Percentiles rank a stretch among this genome's conserved stretches.
Conservation (phyloP, 2,329 filamentous ascomycete genomes). For the Talaromyces sp. region DNA sequence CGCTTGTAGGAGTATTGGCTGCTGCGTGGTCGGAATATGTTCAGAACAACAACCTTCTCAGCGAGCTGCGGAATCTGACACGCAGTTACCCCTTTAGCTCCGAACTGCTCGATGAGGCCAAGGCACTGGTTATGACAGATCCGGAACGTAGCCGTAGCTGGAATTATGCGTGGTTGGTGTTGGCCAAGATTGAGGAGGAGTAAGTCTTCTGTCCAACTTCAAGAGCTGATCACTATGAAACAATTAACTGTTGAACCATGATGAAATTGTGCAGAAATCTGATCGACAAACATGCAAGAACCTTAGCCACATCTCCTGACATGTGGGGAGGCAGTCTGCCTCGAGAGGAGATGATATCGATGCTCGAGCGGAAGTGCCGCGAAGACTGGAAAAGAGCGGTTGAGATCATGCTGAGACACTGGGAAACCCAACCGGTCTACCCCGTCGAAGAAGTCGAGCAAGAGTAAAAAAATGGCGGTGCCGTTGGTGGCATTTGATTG, state of each 20-base stretch:
- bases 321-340: slow-evolving; percentile 68
- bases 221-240: neutral
- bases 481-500: neutral
- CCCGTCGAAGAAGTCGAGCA: neutral
- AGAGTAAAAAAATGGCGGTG: neutral
- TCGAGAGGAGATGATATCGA: slow-evolving; percentile 52
- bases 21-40: slow-evolving; percentile 70
- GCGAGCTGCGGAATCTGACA: slow-evolving; percentile 66
- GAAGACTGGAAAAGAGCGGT: slow-evolving; percentile 66
- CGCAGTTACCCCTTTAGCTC: slow-evolving; percentile 65
- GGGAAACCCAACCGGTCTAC: slow-evolving; percentile 57
- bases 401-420: slow-evolving; percentile 65
- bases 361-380: slow-evolving; percentile 61
- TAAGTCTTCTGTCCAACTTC: slow-evolving; percentile 38
- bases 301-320: slow-evolving; percentile 59
- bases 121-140: slow-evolving; percentile 60
- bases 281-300: slow-evolving; percentile 58
- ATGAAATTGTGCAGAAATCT: slow-evolving; percentile 48
- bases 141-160: slow-evolving; percentile 66
- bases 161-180: slow-evolving; percentile 72
- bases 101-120: slow-evolving; percentile 39
- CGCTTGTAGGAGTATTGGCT: slow-evolving; percentile 65
- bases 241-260: neutral
- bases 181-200: slow-evolving; percentile 65
- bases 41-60: slow-evolving; percentile 64